phyloP scores from a whole-genome alignment of 2,329 filamentous ascomycete genomes.

The Paecilomyces variotii region DNA sequence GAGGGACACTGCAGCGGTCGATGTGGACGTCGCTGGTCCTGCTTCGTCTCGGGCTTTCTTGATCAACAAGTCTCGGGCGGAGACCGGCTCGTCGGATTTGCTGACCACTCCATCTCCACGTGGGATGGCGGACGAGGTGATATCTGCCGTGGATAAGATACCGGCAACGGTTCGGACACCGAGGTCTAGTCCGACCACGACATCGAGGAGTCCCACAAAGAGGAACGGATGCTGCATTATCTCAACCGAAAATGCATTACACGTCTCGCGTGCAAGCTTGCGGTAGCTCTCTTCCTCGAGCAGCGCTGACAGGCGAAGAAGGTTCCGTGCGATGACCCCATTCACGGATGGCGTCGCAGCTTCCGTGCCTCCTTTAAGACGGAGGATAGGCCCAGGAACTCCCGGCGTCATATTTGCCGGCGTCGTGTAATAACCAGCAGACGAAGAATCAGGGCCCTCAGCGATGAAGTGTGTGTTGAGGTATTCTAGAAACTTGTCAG shows the following conservation, averaged over 20 bases:
- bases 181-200: conserved; percentile 65
- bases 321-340: conserved; percentile 73
- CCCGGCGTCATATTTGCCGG: conserved; percentile 45
- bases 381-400: conserved; percentile 56
- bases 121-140: conserved; percentile 6
- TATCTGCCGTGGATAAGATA: conserved; percentile 35
- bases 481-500: conserved; percentile 43
- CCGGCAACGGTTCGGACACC: conserved; percentile 57
- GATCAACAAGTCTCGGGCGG: conserved; percentile 20
- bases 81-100: conserved; percentile 15
- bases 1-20: conserved; percentile 23
- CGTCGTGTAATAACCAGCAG: conserved; percentile 35
- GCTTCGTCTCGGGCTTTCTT: conserved; percentile 27
- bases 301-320: conserved; percentile 69
- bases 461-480: conserved; percentile 78
- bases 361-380: conserved; percentile 93
- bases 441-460: conserved; percentile 29
- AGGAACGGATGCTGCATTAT: conserved; percentile 89
- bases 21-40: conserved; percentile 23
- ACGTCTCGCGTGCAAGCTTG: conserved; percentile 61
- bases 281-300: conserved; percentile 59
- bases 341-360: conserved; percentile 85
- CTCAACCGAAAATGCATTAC: conserved; percentile 82
- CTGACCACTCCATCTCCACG: conserved; percentile 10
- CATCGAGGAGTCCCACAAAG: conserved; percentile 71